These are phyloP conservation scores for Phylloporus scabripes DNA, from an alignment of 768 basidiomycete species.

Conservation along the genomic window DNA sequence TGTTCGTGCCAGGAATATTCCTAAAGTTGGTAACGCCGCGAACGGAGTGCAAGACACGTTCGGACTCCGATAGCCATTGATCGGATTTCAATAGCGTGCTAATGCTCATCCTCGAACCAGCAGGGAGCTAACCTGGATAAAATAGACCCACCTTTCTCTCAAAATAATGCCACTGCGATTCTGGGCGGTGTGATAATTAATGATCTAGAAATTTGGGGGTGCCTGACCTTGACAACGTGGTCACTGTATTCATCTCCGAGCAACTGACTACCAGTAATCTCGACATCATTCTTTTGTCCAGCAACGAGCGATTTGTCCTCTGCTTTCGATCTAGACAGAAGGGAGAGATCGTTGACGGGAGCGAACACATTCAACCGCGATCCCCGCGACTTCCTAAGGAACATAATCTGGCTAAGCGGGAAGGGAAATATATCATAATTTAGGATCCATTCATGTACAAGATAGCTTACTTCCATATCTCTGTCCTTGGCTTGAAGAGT, in stretches of 20 bases:
- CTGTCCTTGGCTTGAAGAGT: constrained; percentile 58
- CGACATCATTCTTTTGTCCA: constrained; percentile 70
- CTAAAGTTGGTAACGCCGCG: constrained; percentile 96
- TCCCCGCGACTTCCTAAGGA: constrained; percentile 75
- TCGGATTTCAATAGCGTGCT: constrained; percentile 91
- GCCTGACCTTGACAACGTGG: constrained; percentile 78
- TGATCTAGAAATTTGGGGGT: background rate
- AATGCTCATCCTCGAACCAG: background rate
- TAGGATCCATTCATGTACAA: background rate
- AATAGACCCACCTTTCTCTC: constrained; percentile 62
- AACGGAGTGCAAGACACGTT: constrained; percentile 59
- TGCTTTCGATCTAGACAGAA: constrained; percentile 65
- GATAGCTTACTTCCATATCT: constrained; percentile 82
- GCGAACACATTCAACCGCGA: constrained; percentile 86
- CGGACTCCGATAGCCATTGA: constrained; percentile 77
- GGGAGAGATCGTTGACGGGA: constrained; percentile 83
- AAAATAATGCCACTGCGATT: constrained; percentile 93
- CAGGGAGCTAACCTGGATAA: constrained; percentile 3
- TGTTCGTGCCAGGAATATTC: constrained; percentile 68
- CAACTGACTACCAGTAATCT: constrained; percentile 75
- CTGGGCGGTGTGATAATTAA: constrained; percentile 33
- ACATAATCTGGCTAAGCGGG: constrained; percentile 67
- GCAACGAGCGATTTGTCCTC: constrained; percentile 52
- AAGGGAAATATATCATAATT: background rate
- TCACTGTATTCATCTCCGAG: constrained; percentile 95